These are phyloP conservation scores for Eucalyptus tenuipes DNA, from an alignment of 345 rosid genomes.

Conservation along the genomic window DNA sequence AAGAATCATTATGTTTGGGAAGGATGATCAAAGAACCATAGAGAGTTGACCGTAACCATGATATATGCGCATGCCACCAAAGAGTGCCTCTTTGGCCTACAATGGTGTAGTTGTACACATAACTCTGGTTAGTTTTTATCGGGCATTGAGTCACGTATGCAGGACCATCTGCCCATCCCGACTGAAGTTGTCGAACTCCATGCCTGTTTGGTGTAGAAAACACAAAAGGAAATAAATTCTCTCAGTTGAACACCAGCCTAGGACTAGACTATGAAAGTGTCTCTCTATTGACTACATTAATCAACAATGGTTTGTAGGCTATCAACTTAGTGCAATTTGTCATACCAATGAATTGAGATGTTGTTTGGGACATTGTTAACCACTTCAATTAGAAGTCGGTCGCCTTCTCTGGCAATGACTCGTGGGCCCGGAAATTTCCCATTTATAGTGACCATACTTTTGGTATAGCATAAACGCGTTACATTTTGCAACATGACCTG, in stretches of 20 bases:
- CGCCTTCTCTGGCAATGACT: slow-evolving; percentile 49
- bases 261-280: not conserved
- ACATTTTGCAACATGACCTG: slow-evolving; percentile 32
- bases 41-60: slow-evolving; percentile 67
- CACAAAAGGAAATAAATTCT: not conserved
- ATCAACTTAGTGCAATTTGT: not conserved
- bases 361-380: slow-evolving; percentile 38
- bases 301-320: not conserved
- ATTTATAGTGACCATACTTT: slow-evolving; percentile 43
- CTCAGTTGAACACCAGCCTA: not conserved
- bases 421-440: slow-evolving; percentile 50
- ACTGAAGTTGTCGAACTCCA: slow-evolving; percentile 39
- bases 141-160: slow-evolving; percentile 55
- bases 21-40: slow-evolving; percentile 65
- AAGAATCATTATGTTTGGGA: slow-evolving; percentile 46
- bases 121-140: slow-evolving; percentile 38
- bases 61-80: slow-evolving; percentile 38
- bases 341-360: slow-evolving; percentile 45
- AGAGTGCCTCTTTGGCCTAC: slow-evolving; percentile 52
- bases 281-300: not conserved
- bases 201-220: slow-evolving; percentile 19
- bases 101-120: slow-evolving; percentile 42
- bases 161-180: slow-evolving; percentile 61
- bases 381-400: slow-evolving; percentile 34
- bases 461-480: slow-evolving; percentile 35